Evolutionary conservation across 441 rosid species (phyloP).

Genomic region (Erysimum cheiri): DNA sequence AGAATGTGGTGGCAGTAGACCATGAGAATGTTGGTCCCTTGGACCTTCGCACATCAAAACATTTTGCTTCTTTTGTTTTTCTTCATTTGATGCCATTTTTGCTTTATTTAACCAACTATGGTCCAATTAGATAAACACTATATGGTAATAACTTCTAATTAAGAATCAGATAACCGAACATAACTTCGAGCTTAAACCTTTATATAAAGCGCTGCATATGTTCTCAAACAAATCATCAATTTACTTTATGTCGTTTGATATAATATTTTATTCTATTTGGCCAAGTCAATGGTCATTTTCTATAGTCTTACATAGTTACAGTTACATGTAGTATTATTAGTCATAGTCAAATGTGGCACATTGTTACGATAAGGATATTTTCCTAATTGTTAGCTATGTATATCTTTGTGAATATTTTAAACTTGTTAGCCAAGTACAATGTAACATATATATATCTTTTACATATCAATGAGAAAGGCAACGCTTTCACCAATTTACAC

Average conservation of each 20-base stretch:
- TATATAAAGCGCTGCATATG: neutral
- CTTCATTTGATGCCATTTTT: slow-evolving; percentile 29
- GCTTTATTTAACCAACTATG: slow-evolving; percentile 17
- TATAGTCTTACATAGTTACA: slow-evolving; percentile 30
- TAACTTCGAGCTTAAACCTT: neutral
- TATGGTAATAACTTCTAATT: neutral
- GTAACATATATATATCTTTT: too few relatives aligned
- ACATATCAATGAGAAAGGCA: too few relatives aligned
- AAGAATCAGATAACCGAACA: neutral
- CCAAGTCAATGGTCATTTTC: slow-evolving; percentile 33
- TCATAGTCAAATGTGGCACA: slow-evolving; percentile 34
- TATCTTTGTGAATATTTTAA: too few relatives aligned
- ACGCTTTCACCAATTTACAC: too few relatives aligned
- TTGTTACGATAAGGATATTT: too few relatives aligned
- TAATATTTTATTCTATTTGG: slow-evolving; percentile 26
- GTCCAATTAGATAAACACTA: slow-evolving; percentile 18
- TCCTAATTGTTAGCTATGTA: too few relatives aligned
- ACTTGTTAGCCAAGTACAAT: too few relatives aligned
- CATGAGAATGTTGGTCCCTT: slow-evolving; percentile 48
- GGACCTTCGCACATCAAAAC: slow-evolving; percentile 31
- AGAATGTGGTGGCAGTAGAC: slow-evolving; percentile 29
- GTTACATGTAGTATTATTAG: slow-evolving; percentile 26
- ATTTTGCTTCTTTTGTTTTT: slow-evolving; percentile 34
- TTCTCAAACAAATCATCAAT: slow-evolving; percentile 1
- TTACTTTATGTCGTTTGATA: neutral